phyloP scores from a whole-genome alignment of 176 grass and related monocot genomes.

The Ananas comosus region DNA sequence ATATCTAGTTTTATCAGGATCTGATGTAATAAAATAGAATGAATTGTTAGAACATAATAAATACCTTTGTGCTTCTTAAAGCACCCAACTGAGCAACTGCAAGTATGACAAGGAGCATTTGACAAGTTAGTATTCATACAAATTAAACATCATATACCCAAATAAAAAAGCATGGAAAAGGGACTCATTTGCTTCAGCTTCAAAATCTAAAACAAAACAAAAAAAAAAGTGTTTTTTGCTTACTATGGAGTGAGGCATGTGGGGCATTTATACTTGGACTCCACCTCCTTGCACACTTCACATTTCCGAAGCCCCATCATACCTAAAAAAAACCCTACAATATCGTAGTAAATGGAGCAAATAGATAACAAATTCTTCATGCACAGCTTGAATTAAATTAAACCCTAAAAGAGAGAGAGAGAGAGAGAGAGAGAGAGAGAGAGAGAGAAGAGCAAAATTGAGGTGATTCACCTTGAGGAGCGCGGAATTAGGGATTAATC shows the following conservation, averaged over 20 bases:
- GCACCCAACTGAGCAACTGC: conserved; percentile 89
- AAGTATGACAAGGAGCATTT: conserved; percentile 18
- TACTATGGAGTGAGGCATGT: conserved; percentile 72
- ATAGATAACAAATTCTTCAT: not conserved
- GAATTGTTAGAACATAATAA: conserved; percentile 6
- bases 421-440: not conserved
- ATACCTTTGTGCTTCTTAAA: conserved; percentile 99
- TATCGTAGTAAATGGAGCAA: too few species aligned
- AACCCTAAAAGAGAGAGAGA: not conserved
- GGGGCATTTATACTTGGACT: conserved; percentile 92
- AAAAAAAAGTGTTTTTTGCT: conserved; percentile 21
- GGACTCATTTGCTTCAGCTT: too few species aligned
- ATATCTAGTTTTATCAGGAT: not conserved
- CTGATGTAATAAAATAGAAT: too few species aligned
- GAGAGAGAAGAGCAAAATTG: not conserved
- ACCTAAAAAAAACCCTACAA: not conserved
- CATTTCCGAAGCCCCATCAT: conserved; percentile 28
- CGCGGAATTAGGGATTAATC: not conserved
- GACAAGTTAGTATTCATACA: not conserved
- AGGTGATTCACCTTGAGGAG: not conserved
- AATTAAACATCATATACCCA: not conserved
- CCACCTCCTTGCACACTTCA: conserved; percentile 59
- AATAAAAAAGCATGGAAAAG: not conserved
- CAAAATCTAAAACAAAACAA: not conserved
- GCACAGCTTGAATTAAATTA: not conserved